Evolutionary conservation across 2,329 filamentous ascomycete genomes (phyloP), one percentile per base, ranked within the genome.

Genomic region (Trichoderma aggressivum): DNA sequence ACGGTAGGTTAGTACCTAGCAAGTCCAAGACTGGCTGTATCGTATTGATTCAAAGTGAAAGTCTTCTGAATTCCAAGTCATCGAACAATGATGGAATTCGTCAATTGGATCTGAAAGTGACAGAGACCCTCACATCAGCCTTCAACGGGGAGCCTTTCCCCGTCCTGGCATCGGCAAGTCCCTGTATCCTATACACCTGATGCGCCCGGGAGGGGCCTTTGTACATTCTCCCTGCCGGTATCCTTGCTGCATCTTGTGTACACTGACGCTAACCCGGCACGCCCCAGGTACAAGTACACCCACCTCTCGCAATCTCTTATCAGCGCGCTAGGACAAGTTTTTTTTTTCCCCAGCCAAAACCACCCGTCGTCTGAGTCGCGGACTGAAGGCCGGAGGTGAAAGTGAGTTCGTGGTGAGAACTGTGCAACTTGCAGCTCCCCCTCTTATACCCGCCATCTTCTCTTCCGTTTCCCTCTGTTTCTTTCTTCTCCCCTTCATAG

Each of bases 361-460:
- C n/a, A 47, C 55, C 65, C n/a, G 16, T 55, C 39, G 47, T 43
- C 50, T 39, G 65, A 50, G 56, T 70, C 59, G 67, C 67, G 84
- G 63, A 81, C 86, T 7, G 88, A 89, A 76, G 82, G 87, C 60
- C 5, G 82, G 84, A 72, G 80, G 82, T 43, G 89, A 89, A 1
- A 84, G 89, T 2, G 78, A 91, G 1, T 82, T 90, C 71, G 89
- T 90, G 1, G 83, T 87, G 60, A 79, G 63, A 63, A 43, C 59
- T 56, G 30, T 59, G 28, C 47, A 59, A 66, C 14, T 43, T 66
- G 69, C 69, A 43, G 67, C 39, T 68, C 36, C 36, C 47, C 30
- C 30, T 53, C n/a, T 21, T 39, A 34, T 47, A 21, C 26, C 47
- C 18, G 34, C 5, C 30, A 28, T 62, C 39, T 32, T 30, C 47